Base-by-base conservation (phyloP, 1,139 yeast genomes). In the Torulaspora globosa region DNA sequence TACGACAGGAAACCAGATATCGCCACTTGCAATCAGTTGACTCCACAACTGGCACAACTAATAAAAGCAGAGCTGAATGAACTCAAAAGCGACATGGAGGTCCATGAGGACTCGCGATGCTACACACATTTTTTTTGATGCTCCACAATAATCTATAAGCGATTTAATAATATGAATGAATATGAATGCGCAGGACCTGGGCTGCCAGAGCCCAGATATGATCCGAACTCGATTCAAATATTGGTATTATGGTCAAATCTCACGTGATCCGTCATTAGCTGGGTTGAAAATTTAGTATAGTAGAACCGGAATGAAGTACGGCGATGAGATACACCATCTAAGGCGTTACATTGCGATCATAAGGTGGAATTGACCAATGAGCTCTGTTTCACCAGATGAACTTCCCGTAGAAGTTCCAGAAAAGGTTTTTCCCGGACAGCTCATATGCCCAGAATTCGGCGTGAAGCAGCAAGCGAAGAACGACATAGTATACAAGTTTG, bases 1-100 rank as follows among this genome's bases (percentile, higher is more conserved):
- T 92, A 92, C 64, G 97, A 92, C 65, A 80, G 98, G 58, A 89
- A 84, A 54, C 97, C 97, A 0, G 97, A 89, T 54, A 75, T 84
- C 36, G 95, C 96, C 4, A 89, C 97, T 1, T 90, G 97, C 70
- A 89, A 90, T 67, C 89, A 84, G 62, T 73, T 90, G 66, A 90
- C 96, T 1, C 97, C 97, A 4, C 72, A 77, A 44, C 71, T 90
- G 63, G 97, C 97, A 0, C 92, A 86, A 66, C 82, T 81, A 68
- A 88, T 92, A 60, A 84, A 82, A 68, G 88, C 84, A 41, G 97
- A 92, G 66, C 72, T 92, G 63, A 90, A 92, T 66, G 75, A 74
- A 48, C 70, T 88, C 60, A 86, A 86, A 68, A 74, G 80, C 46
- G 80, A 78, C 54, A 90, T 90, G 98, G 82, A 76, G 29, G 76